phyloP scores from a whole-genome alignment of 2,329 filamentous ascomycete genomes.

The Microdochium trichocladiopsis region DNA sequence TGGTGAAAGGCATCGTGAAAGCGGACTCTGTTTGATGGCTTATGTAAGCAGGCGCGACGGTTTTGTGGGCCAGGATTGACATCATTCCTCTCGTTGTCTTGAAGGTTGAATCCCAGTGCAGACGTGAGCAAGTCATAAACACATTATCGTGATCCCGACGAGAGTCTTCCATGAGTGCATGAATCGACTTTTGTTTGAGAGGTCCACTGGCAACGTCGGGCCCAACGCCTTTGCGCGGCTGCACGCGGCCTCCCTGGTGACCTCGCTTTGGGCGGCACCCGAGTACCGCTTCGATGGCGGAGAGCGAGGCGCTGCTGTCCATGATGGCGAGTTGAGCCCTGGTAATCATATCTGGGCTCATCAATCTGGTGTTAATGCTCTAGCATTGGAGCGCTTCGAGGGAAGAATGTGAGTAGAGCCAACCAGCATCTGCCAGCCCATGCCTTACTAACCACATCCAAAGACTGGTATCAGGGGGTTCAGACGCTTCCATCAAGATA shows the following conservation, averaged over 20 bases:
- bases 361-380: slow-evolving; percentile 67
- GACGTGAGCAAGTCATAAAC: too few relatives aligned
- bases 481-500: slow-evolving; percentile 75
- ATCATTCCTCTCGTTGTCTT: slow-evolving; percentile 1
- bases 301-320: slow-evolving; percentile 27
- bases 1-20: too few relatives aligned
- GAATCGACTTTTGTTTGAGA: slow-evolving; percentile 70
- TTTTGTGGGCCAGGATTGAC: slow-evolving; percentile 6
- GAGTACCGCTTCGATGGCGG: slow-evolving; percentile 65
- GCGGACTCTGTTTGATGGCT: too few relatives aligned
- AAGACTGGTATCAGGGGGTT: slow-evolving; percentile 76
- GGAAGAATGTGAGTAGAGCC: slow-evolving; percentile 55
- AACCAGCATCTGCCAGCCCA: not conserved
- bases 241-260: slow-evolving; percentile 59
- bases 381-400: slow-evolving; percentile 77
- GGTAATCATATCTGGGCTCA: slow-evolving; percentile 53
- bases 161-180: slow-evolving; percentile 50
- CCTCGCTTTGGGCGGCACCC: slow-evolving; percentile 60
- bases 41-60: slow-evolving; percentile 8
- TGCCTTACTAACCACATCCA: slow-evolving; percentile 7
- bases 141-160: not conserved
- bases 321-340: slow-evolving; percentile 18
- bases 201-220: slow-evolving; percentile 62
- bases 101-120: not conserved
- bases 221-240: slow-evolving; percentile 58